Percentiles rank a stretch among this genome's conserved stretches.
Evolutionary conservation across 2,329 filamentous ascomycete genomes (phyloP).

Genomic region (Fusarium subtropicale): DNA sequence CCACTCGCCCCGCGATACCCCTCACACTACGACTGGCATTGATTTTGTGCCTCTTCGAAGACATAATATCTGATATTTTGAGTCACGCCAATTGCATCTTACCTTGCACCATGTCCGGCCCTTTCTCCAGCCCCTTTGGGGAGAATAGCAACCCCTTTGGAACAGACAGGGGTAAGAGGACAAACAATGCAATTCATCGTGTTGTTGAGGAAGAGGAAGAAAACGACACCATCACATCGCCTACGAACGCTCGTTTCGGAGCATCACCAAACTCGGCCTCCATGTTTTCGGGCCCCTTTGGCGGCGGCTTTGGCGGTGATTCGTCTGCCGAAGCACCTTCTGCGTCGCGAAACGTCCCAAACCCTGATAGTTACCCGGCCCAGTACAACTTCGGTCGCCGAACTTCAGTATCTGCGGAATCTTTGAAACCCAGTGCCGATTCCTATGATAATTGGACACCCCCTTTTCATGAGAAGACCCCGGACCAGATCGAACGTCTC

Average conservation of each 20-base stretch:
- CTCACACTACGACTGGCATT: slow-evolving; percentile 73
- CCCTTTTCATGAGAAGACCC: slow-evolving; percentile 83
- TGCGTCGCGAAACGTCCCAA: slow-evolving; percentile 62
- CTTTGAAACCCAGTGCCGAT: slow-evolving; percentile 87
- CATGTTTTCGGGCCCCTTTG: slow-evolving; percentile 64
- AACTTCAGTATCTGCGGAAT: slow-evolving; percentile 97
- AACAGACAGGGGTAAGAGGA: slow-evolving; percentile 37
- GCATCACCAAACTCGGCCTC: slow-evolving; percentile 50
- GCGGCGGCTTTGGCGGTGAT: slow-evolving; percentile 57
- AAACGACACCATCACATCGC: slow-evolving; percentile 79
- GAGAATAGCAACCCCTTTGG: slow-evolving; percentile 59
- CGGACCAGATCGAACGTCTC: slow-evolving; percentile 83
- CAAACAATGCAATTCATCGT: slow-evolving; percentile 56
- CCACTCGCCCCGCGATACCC: slow-evolving; percentile 70
- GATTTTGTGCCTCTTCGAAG: slow-evolving; percentile 17
- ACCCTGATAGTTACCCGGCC: slow-evolving; percentile 80
- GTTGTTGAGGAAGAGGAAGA: slow-evolving; percentile 90
- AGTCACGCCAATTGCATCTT: background rate
- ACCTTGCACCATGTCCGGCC: slow-evolving; percentile 72
- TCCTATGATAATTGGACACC: slow-evolving; percentile 91
- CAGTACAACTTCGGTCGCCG: slow-evolving; percentile 95
- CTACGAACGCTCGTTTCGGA: slow-evolving; percentile 73
- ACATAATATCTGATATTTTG: slow-evolving; percentile 10
- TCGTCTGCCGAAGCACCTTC: slow-evolving; percentile 60
- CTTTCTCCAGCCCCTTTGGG: slow-evolving; percentile 80